Conservation (phyloP, 208 protist genomes). For the Trypanosoma mega region DNA sequence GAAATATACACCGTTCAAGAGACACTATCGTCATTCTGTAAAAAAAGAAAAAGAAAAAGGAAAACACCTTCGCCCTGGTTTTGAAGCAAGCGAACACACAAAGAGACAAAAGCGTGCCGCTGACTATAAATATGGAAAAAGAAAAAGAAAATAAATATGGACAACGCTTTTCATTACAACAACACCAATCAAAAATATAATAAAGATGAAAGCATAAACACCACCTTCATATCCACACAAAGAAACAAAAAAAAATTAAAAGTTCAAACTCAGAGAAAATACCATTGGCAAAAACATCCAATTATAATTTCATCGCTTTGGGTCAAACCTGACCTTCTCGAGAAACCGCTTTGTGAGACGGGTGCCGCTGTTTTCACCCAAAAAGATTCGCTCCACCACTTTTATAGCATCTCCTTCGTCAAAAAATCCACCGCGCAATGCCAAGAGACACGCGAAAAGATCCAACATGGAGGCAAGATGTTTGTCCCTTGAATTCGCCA, state of each 20-base stretch:
- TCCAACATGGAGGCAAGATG: constrained; percentile 21
- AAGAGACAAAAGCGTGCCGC: no score
- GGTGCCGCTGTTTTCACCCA: not conserved
- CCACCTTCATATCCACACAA: not conserved
- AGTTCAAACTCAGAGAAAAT: not conserved
- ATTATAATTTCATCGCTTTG: no score
- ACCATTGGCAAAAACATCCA: no score
- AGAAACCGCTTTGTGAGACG: constrained; percentile 2
- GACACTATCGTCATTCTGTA: constrained; percentile 14
- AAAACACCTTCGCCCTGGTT: no score
- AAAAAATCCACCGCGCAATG: constrained; percentile 13
- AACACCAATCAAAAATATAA: constrained; percentile 15
- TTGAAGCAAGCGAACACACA: no score
- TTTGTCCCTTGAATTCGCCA: not conserved
- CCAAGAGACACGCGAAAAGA: constrained; percentile 23
- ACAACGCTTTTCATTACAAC: not conserved
- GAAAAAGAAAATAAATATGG: not conserved
- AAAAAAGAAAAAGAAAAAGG: no score
- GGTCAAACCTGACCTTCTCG: not conserved
- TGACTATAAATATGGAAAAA: not conserved
- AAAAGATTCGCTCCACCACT: constrained; percentile 7
- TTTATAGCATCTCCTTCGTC: constrained; percentile 6
- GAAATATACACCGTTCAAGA: constrained; percentile 64
- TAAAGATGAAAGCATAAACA: constrained; percentile 5
- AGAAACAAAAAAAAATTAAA: not conserved